These are phyloP conservation scores for Trichocomaceae sp. DNA, from an alignment of 2,329 filamentous ascomycete species.

Conservation along the genomic window DNA sequence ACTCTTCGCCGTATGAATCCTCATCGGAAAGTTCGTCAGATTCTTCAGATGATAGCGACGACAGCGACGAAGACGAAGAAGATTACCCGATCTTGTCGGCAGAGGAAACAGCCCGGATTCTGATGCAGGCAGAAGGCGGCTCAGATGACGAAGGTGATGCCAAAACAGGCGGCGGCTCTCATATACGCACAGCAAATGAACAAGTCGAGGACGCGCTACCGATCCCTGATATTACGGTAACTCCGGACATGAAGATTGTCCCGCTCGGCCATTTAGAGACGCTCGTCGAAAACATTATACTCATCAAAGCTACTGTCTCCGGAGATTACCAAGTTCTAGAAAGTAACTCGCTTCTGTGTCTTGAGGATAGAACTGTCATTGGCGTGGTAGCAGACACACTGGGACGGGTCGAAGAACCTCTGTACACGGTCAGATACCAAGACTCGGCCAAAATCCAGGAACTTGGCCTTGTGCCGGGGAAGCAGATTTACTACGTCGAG, in stretches of 20 bases:
- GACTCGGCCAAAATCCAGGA: constrained; percentile 61
- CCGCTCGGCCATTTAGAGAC: constrained; percentile 69
- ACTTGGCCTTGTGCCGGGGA: constrained; percentile 61
- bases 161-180: constrained; percentile 40
- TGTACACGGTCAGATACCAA: constrained; percentile 75
- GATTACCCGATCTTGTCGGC: constrained; percentile 68
- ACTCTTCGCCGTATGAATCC: constrained; percentile 69
- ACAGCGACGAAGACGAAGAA: constrained; percentile 42
- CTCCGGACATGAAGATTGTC: constrained; percentile 67
- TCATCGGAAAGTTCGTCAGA: constrained; percentile 57
- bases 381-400: constrained; percentile 80
- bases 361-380: constrained; percentile 65
- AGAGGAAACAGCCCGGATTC: constrained; percentile 73
- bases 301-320: constrained; percentile 71
- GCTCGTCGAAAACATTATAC: constrained; percentile 68
- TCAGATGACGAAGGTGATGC: constrained; percentile 69
- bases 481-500: constrained; percentile 71
- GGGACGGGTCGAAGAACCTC: constrained; percentile 75
- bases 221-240: constrained; percentile 73
- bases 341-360: constrained; percentile 74
- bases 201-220: constrained; percentile 55
- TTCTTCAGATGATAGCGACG: constrained; percentile 48
- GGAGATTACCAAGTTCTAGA: constrained; percentile 84
- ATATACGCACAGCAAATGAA: constrained; percentile 79
- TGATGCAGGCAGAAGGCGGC: constrained; percentile 76